Base-by-base conservation (phyloP, 2,329 filamentous ascomycete genomes). In the Spiromastix sp. region DNA sequence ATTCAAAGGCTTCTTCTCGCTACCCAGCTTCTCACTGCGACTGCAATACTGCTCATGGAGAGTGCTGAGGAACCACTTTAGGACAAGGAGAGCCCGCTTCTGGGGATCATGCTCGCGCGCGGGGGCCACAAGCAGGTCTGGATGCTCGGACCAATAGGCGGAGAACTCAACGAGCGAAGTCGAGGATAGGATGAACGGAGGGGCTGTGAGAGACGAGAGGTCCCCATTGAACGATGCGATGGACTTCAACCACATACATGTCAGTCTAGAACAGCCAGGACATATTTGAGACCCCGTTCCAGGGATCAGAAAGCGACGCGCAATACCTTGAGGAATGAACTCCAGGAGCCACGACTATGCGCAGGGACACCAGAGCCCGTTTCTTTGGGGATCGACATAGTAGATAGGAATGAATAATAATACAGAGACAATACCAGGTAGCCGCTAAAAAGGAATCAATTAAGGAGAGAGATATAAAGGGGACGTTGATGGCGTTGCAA, bases 1-100 rank as follows among this genome's bases (percentile, higher is more conserved):
- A 55, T 98, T 96, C 40, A 98, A 66, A 2, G 89, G 89, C 69
- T 96, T 98, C 77, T 96, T 96, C 70, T 95, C 89, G 53, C 85
- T 91, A 32, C 85, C 86, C 44, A 78, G 61, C 57, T 79, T 78
- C 56, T 95, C 87, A 55, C 84, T 93, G 40, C 76, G 67, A 48
- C 69, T 77, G 48, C 71, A 73, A 56, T 81, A 81, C 35, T 93
- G 85, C 61, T 93, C 85, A 66, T 91, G 93, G 34, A 96, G 70
- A 3, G 87, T 94, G 52, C 79, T 87, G 37, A 96, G 65, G 65
- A 95, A 96, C 89, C 89, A 96, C 61, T 89, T 93, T 49, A 95
- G 67, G n/a, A 96, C 89, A 21, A 89, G 69, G 46, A 93, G 64
- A 13, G 85, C 80, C 42, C 89, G 78, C 67, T 85, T 91, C 50